A percentile compares a stretch with the other conserved stretches of the same genome.
phyloP scores from a whole-genome alignment of 306 rosid species.

The Nissolia schottii region DNA sequence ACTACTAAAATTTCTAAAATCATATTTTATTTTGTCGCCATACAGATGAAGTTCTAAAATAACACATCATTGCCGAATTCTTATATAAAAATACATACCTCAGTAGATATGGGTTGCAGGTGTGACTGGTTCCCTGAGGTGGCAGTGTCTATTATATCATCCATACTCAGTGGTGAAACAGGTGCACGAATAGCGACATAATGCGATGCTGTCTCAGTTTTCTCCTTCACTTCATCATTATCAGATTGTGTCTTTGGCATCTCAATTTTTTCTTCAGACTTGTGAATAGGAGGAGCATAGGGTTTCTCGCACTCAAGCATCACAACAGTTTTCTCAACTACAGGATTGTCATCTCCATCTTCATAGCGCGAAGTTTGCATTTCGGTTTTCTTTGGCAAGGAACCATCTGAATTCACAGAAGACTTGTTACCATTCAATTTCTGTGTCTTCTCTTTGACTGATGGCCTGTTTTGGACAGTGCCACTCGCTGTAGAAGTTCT shows the following conservation, averaged over 20 bases:
- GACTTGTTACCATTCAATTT: conserved; percentile 42
- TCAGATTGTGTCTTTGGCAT: conserved; percentile 21
- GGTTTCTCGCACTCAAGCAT: conserved; percentile 71
- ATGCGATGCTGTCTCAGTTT: conserved; percentile 36
- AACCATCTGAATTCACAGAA: conserved; percentile 41
- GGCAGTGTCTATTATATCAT: conserved; percentile 37
- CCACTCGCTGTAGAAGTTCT: conserved; percentile 63
- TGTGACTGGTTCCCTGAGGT: conserved; percentile 38
- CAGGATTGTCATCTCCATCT: conserved; percentile 64
- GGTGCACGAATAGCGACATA: conserved; percentile 46
- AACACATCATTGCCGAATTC: background rate
- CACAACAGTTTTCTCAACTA: conserved; percentile 78
- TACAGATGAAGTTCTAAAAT: background rate
- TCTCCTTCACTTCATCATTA: conserved; percentile 32
- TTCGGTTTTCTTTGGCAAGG: conserved; percentile 36
- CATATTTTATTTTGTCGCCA: background rate
- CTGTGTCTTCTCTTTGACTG: conserved; percentile 43
- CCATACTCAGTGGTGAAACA: conserved; percentile 41
- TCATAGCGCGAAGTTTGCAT: conserved; percentile 36
- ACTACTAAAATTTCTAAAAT: background rate
- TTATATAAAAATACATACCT: conserved; percentile 61
- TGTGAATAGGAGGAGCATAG: conserved; percentile 29
- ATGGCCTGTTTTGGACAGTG: conserved; percentile 37
- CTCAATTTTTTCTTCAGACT: conserved; percentile 29
- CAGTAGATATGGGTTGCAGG: conserved; percentile 33